phyloP scores from a whole-genome alignment of 2,329 filamentous ascomycete genomes.

The Talaromyces amestolkiae region DNA sequence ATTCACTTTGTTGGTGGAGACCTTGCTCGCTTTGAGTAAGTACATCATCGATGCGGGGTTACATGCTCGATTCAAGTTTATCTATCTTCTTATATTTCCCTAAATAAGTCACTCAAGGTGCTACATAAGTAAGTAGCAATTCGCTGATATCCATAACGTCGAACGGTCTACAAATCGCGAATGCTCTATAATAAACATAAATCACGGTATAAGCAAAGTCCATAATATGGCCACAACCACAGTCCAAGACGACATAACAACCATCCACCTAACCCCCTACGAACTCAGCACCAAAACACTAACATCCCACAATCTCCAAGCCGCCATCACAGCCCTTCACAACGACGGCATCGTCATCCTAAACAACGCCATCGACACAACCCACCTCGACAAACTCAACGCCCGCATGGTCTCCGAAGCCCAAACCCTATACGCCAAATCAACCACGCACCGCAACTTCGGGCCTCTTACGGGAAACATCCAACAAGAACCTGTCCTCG shows the following conservation, averaged over 20 bases:
- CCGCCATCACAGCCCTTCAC: slow-evolving; percentile 30
- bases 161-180: not conserved
- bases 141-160: not conserved
- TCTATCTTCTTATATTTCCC: not conserved
- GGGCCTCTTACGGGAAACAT: slow-evolving; percentile 38
- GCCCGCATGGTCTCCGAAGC: slow-evolving; percentile 33
- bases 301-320: slow-evolving; percentile 26
- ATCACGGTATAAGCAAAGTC: not conserved
- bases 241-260: slow-evolving; percentile 18
- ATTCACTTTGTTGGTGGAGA: not conserved
- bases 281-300: slow-evolving; percentile 22
- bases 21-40: not conserved
- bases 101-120: not conserved
- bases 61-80: not conserved
- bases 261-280: slow-evolving; percentile 15
- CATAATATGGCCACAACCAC: slow-evolving; percentile 12
- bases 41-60: slow-evolving; percentile 1
- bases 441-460: slow-evolving; percentile 28
- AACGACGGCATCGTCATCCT: slow-evolving; percentile 40
- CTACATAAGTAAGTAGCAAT: not conserved
- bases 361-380: slow-evolving; percentile 35
- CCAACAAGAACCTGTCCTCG: slow-evolving; percentile 41
- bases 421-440: slow-evolving; percentile 29
- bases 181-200: not conserved
- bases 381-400: slow-evolving; percentile 36